Base-by-base conservation (phyloP, 2,329 filamentous ascomycete genomes). In the Xylaria sp. region DNA sequence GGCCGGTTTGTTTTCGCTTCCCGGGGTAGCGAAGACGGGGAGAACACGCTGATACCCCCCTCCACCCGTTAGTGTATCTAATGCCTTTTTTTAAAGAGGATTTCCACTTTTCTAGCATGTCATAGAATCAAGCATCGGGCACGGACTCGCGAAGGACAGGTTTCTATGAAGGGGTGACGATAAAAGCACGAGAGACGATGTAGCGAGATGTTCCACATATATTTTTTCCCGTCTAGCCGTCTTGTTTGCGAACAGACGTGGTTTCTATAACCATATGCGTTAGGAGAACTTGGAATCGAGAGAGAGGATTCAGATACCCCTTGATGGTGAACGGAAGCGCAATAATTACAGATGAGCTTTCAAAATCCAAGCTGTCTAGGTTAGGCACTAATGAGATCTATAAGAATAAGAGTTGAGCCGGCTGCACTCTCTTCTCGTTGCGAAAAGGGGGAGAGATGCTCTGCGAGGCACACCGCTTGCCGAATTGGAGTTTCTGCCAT, bases 191-290 rank as follows among this genome's bases (percentile, higher is more conserved):
- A 55, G 58, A 62, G 61, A 70, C 45, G 55, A 66, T 61, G 60
- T 65, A 69, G 69, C 56, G 58, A 71, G 64, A 67, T 51, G 48
- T 60, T 69, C 58, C 27, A 61, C 59, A 61, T 68, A 64, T 68
- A 61, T 61, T 66, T 59, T 45, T 50, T 36, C 63, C 50, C 57
- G 45, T 58, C 58, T 34, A 63, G 55, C 32, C 39, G 45, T 24
- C 59, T 56, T 42, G 50, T 63, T 59, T 36, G 56, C 24, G 51
- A 56, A 57, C 11, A 9, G 47, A 39, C 47, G 47, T 61, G 57
- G 48, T 36, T 50, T 45, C 32, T 59, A 32, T 42, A 36, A 27
- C 48, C 27, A 47, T 39, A 53, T 50, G 47, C 8, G 55, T 56
- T 2, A 53, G n/a, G 61, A 50, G 50, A 67, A 17, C 12, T 21